Percentiles rank a stretch among this genome's conserved stretches.
These are phyloP conservation scores for Lineolata rhizophorae DNA, from an alignment of 495 filamentous ascomycete genomes.

Conservation along the genomic window DNA sequence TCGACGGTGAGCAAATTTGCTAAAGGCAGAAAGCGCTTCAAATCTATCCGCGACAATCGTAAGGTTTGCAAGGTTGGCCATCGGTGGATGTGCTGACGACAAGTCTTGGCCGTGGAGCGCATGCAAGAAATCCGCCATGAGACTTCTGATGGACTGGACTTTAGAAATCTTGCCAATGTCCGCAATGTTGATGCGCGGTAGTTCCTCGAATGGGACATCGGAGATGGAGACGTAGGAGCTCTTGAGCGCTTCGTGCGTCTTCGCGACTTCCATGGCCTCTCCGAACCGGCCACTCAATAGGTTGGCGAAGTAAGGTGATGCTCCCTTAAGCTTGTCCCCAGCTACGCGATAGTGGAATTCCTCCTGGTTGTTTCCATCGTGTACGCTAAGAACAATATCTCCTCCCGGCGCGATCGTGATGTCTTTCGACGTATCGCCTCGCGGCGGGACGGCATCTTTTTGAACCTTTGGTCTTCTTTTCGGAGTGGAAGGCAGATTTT, in stretches of 20 bases:
- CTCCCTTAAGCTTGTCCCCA: slow-evolving; percentile 17
- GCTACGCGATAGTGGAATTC: slow-evolving; percentile 19
- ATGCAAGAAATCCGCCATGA: slow-evolving; percentile 32
- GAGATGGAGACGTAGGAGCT: slow-evolving; percentile 10
- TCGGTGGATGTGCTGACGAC: slow-evolving; percentile 12
- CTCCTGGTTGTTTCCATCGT: slow-evolving; percentile 7
- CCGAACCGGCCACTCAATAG: slow-evolving; percentile 30
- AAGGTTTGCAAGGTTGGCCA: slow-evolving; percentile 36
- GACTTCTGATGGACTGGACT: slow-evolving; percentile 23
- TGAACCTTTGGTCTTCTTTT: too few species aligned
- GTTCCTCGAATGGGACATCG: slow-evolving; percentile 11
- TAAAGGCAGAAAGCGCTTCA: slow-evolving; percentile 26
- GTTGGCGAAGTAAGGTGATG: slow-evolving; percentile 36
- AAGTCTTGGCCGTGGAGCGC: slow-evolving; percentile 29
- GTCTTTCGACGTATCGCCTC: too few species aligned
- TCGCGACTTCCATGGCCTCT: slow-evolving; percentile 28
- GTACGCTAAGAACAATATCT: slow-evolving; percentile 31
- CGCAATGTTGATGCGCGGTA: slow-evolving; percentile 31
- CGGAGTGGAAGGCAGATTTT: too few species aligned
- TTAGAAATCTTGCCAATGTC: slow-evolving; percentile 37
- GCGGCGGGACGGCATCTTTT: too few species aligned
- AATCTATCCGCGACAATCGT: slow-evolving; percentile 46
- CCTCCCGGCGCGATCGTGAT: slow-evolving; percentile 24
- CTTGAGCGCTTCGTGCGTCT: slow-evolving; percentile 20
- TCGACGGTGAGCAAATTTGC: slow-evolving; percentile 22